Evolutionary conservation across 139 green algal species (phyloP), one percentile per base, ranked within the genome.

Genomic region (Chlamydomonas schloesseri): DNA sequence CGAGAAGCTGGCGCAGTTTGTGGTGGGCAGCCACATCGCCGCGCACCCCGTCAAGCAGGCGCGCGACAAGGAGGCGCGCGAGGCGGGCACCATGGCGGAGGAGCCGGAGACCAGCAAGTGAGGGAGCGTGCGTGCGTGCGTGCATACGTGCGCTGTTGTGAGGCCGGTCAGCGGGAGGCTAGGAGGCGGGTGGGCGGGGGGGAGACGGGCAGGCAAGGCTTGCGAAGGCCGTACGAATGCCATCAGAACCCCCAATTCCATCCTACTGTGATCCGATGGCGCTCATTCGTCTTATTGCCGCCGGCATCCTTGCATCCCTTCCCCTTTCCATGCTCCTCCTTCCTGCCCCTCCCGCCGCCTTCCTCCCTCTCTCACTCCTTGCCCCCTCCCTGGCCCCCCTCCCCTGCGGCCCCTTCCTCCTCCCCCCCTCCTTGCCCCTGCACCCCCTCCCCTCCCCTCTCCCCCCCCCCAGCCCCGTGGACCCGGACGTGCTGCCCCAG

Each of bases 1-100:
- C 86, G 94, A 96, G 91, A 91, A 93, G 55, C 93, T 99, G 79
- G 98, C 98, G 23, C 71, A 93, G 36, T 99, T 99, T 90, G 96
- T 99, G 58, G 95, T 99, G 47, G 91, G 90, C 83, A 95, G 76
- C 73, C 98, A 99, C 89, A 90, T 91, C 50, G 84, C 83, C 47
- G 93, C 79, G 71, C 98, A 99, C 88, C 97, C 97, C 21, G 88
- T 94, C 65, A 75, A 81, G 73, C 57, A 72, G 64, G 65, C 46
- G 31, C 62, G 82, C 6, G 81, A 88, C 20, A 53, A 69, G 72
- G 69, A 83, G 83, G 75, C 69, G 37, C 82, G 75, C 2, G 83
- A 71, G 31, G 79, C 84, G 36, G 84, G 84, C 23, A 50, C 84
- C 17, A 15, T 84, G 53, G 58, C 73, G 37, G 46, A 76, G 17